A percentile compares a stretch with the other conserved stretches of the same genome.
Conservation (phyloP, 805 yeast genomes). For the Pichia cabralensis region DNA sequence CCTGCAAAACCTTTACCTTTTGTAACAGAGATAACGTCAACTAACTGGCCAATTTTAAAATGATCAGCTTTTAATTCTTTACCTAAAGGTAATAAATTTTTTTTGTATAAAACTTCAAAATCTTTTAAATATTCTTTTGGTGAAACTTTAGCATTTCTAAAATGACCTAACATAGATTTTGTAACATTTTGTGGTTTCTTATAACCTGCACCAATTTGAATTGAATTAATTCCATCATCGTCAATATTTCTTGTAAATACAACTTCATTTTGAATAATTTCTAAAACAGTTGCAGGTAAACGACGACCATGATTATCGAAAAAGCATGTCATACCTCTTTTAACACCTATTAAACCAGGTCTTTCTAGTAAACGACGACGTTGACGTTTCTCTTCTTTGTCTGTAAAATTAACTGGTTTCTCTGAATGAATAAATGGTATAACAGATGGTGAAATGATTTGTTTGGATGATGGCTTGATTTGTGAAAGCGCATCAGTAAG, state of each 20-base stretch:
- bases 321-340: slow-evolving; percentile 86
- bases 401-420: slow-evolving; percentile 48
- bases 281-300: slow-evolving; percentile 78
- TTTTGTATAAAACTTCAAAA: slow-evolving; percentile 62
- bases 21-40: slow-evolving; percentile 68
- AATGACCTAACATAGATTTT: slow-evolving; percentile 64
- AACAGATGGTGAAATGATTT: slow-evolving; percentile 37
- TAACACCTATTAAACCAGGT: slow-evolving; percentile 77
- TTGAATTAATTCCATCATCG: slow-evolving; percentile 76
- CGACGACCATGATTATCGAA: slow-evolving; percentile 61
- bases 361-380: slow-evolving; percentile 68
- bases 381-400: slow-evolving; percentile 57
- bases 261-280: slow-evolving; percentile 84
- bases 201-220: slow-evolving; percentile 77
- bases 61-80: slow-evolving; percentile 74
- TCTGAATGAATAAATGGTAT: slow-evolving; percentile 37
- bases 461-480: slow-evolving; percentile 9
- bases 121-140: slow-evolving; percentile 73
- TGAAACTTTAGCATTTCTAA: slow-evolving; percentile 66
- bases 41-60: slow-evolving; percentile 72
- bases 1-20: slow-evolving; percentile 98
- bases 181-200: slow-evolving; percentile 49
- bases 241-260: slow-evolving; percentile 56
- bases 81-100: slow-evolving; percentile 67
- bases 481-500: slow-evolving; percentile 1